phyloP scores from a whole-genome alignment of 2,329 filamentous ascomycete species.

The Aspergillus luchuensis region DNA sequence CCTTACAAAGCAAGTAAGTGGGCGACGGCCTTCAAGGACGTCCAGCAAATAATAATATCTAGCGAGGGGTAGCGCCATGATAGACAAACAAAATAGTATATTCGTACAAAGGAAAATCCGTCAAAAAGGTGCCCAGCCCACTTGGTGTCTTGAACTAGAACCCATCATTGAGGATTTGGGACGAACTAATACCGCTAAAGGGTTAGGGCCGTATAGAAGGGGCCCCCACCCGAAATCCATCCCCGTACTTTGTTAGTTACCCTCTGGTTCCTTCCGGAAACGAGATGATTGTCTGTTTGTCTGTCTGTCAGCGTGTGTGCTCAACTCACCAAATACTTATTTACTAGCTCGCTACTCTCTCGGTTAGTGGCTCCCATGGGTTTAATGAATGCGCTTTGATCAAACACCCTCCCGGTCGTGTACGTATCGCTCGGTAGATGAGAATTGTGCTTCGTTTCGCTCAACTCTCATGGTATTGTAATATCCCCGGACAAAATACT shows the following conservation, averaged over 20 bases:
- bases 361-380: no score
- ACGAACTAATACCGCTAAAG: neutral
- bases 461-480: no score
- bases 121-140: neutral
- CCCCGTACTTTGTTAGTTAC: neutral
- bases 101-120: neutral
- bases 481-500: no score
- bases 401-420: no score
- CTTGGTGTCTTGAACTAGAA: constrained; percentile 1
- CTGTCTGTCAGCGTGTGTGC: no score
- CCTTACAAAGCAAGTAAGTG: neutral
- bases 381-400: no score
- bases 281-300: neutral
- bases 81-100: neutral
- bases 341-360: no score
- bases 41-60: no score
- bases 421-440: no score
- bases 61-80: neutral
- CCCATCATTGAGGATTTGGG: constrained; percentile 6
- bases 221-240: neutral
- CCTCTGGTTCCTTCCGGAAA: neutral
- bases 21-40: no score
- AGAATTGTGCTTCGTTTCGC: no score
- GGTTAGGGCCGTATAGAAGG: neutral
- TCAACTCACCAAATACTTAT: neutral